Evolutionary conservation across 225 moss, liverwort and hornwort species (phyloP).

Genomic region (Neckera pumila): DNA sequence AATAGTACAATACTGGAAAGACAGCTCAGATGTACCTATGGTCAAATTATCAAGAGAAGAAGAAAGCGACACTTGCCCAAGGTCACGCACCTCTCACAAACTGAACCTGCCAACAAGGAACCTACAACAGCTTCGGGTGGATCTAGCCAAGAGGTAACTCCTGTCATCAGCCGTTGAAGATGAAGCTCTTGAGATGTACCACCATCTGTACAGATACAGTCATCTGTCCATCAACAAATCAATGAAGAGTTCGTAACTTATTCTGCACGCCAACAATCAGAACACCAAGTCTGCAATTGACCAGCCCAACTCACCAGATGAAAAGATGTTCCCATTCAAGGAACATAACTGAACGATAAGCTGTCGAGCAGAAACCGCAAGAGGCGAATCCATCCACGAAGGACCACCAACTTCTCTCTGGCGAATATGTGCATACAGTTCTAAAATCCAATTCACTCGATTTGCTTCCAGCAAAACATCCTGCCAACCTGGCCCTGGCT

Average conservation of each 20-base stretch:
- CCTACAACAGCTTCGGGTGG: constrained; percentile 79
- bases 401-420: constrained; percentile 62
- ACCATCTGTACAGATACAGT: constrained; percentile 44
- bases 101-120: constrained; percentile 59
- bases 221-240: not conserved
- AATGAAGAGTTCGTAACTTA: not conserved
- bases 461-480: constrained; percentile 79
- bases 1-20: not conserved
- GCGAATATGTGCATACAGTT: constrained; percentile 74
- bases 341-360: constrained; percentile 95
- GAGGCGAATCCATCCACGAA: constrained; percentile 86
- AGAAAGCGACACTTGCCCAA: not conserved
- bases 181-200: constrained; percentile 88
- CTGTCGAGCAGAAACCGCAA: constrained; percentile 93
- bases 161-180: constrained; percentile 82
- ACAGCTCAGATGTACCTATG: not conserved
- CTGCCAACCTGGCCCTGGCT: constrained; percentile 98
- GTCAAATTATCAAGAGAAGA: not conserved
- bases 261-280: not conserved
- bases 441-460: constrained; percentile 84
- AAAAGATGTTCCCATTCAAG: constrained; percentile 91
- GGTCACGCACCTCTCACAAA: constrained; percentile 56
- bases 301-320: constrained; percentile 49
- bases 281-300: not conserved
- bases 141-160: constrained; percentile 86